These are phyloP conservation scores for Rhytidiadelphus loreus DNA, from an alignment of 225 moss, liverwort and hornwort species.

Conservation along the genomic window DNA sequence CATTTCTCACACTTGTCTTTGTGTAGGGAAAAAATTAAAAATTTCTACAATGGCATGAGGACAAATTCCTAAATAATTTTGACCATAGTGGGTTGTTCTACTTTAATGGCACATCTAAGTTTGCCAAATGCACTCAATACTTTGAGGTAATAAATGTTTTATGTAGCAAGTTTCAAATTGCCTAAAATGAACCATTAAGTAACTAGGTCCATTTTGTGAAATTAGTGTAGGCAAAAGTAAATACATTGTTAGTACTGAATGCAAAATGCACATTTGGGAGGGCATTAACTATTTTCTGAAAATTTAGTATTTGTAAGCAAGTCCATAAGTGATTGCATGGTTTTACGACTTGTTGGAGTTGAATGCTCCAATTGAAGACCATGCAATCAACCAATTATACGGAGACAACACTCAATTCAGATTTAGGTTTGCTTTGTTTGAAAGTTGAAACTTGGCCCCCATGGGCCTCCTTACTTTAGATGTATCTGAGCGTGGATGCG, in stretches of 20 bases:
- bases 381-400: too few relatives aligned
- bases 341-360: not conserved
- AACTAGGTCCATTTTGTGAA: not conserved
- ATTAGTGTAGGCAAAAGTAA: not conserved
- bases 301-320: not conserved
- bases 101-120: not conserved
- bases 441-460: not conserved
- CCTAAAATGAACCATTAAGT: too few relatives aligned
- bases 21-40: too few relatives aligned
- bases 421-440: not conserved
- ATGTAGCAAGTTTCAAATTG: not conserved
- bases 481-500: accelerated
- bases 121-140: not conserved
- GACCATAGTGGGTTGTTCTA: not conserved
- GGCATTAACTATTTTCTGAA: not conserved
- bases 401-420: not conserved
- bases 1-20: not conserved
- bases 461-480: accelerated
- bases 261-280: not conserved
- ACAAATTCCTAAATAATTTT: not conserved
- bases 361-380: not conserved
- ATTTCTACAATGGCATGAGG: too few relatives aligned
- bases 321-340: not conserved
- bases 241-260: not conserved
- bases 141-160: not conserved